Evolutionary conservation across 1,284 basidiomycete genomes (phyloP).

Genomic region (Wallemia hederae): DNA sequence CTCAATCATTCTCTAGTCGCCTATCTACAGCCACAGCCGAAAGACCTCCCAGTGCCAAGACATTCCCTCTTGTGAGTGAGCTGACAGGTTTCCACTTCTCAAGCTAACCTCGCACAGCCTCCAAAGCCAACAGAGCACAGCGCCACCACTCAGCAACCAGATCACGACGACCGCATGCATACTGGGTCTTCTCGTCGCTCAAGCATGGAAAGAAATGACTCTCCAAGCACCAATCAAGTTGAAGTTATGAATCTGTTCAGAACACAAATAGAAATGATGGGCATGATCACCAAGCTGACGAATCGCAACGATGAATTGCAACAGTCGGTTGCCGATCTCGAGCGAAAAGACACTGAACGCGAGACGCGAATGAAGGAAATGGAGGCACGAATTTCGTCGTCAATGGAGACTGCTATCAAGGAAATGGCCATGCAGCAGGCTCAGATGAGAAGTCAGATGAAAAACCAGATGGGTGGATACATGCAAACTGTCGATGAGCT

Average conservation of each 20-base stretch:
- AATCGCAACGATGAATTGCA: background rate
- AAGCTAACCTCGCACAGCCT: background rate
- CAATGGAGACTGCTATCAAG: background rate
- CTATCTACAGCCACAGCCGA: too few species aligned
- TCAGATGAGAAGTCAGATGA: too few species aligned
- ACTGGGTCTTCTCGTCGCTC: background rate
- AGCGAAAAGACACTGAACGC: background rate
- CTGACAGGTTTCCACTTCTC: too few species aligned
- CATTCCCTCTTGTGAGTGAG: too few species aligned
- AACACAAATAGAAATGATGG: background rate
- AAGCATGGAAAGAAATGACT: background rate
- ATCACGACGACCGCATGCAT: too few species aligned
- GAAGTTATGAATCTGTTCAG: background rate
- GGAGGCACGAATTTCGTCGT: background rate
- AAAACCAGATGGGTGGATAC: too few species aligned
- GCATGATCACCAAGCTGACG: background rate
- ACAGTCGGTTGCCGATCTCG: background rate
- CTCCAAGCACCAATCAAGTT: background rate
- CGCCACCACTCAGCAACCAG: too few species aligned
- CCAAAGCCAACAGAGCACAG: background rate
- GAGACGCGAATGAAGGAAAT: background rate
- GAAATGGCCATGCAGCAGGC: too few species aligned
- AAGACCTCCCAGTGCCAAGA: too few species aligned
- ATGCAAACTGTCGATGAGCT: too few species aligned
- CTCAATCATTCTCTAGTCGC: too few species aligned